Evolutionary conservation across 2,329 filamentous ascomycete genomes (phyloP).

Genomic region (Tympanopsis confertula): DNA sequence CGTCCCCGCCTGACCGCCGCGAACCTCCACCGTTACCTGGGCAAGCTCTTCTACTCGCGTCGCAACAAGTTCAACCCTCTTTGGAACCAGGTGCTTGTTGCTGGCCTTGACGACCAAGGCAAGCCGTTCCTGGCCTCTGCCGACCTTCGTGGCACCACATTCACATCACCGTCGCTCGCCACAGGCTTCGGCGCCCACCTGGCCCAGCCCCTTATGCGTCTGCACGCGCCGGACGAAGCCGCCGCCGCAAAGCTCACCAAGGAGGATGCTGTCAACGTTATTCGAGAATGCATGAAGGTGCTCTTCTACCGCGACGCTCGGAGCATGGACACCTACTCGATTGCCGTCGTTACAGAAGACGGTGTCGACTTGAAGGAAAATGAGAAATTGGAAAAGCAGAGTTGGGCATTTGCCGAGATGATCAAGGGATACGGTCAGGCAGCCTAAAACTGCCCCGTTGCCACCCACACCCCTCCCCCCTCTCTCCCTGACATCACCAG

Average conservation of each 20-base stretch:
- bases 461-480: too few species aligned
- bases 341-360: conserved; percentile 79
- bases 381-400: conserved; percentile 86
- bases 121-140: conserved; percentile 84
- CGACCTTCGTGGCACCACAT: conserved; percentile 87
- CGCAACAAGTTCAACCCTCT: conserved; percentile 92
- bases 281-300: conserved; percentile 97
- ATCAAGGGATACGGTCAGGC: conserved; percentile 89
- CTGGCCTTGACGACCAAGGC: conserved; percentile 67
- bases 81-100: conserved; percentile 92
- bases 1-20: conserved; percentile 63
- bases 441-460: conserved; percentile 24
- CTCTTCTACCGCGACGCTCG: conserved; percentile 94
- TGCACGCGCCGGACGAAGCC: conserved; percentile 73
- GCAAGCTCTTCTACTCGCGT: conserved; percentile 90
- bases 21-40: conserved; percentile 91
- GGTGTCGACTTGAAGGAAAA: conserved; percentile 76
- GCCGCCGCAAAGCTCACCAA: conserved; percentile 58
- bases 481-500: not conserved
- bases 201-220: conserved; percentile 81
- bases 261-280: conserved; percentile 67
- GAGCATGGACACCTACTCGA: conserved; percentile 80
- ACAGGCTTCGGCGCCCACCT: conserved; percentile 91
- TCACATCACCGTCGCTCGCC: conserved; percentile 74
- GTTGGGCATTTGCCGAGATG: conserved; percentile 93